Conservation (phyloP, 2,329 filamentous ascomycete genomes). For the Herpomyces periplanetae region DNA sequence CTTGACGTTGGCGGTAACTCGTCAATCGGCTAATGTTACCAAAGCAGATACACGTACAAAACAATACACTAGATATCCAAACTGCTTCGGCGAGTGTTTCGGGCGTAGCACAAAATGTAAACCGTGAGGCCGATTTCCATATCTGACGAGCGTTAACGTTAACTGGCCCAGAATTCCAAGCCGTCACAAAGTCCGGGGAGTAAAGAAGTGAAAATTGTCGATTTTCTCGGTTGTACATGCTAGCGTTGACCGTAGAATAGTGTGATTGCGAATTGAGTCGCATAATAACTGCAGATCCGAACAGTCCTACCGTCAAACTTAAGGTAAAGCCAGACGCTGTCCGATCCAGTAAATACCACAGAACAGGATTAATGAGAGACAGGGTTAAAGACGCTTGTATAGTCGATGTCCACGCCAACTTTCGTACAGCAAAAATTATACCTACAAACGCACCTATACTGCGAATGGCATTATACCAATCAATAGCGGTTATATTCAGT, state of each 20-base stretch:
- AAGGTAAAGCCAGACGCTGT: slow-evolving; percentile 49
- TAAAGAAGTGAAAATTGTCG: slow-evolving; percentile 4
- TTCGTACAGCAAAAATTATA: slow-evolving; percentile 48
- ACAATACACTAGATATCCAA: slow-evolving; percentile 73
- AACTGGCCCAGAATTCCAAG: background rate
- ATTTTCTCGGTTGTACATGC: background rate
- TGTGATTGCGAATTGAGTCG: slow-evolving; percentile 19
- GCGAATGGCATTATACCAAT: slow-evolving; percentile 34
- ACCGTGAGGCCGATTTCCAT: background rate
- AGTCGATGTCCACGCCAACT: slow-evolving; percentile 66
- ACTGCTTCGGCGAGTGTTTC: slow-evolving; percentile 30
- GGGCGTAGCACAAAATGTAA: background rate
- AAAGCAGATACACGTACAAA: slow-evolving; percentile 80
- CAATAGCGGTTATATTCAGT: too few species aligned
- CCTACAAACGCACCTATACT: slow-evolving; percentile 30
- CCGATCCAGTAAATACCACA: slow-evolving; percentile 88
- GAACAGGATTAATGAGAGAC: slow-evolving; percentile 52
- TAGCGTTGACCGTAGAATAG: background rate
- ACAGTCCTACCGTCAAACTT: slow-evolving; percentile 27
- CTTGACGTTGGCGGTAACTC: too few species aligned
- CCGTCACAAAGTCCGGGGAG: slow-evolving; percentile 2
- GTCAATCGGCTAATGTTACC: slow-evolving; percentile 83
- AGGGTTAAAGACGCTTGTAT: slow-evolving; percentile 71
- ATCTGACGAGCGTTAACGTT: background rate
- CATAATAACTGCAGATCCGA: slow-evolving; percentile 32